Evolutionary conservation across 352 stramenopile genomes (phyloP), one percentile per base, ranked within the genome.

Genomic region (Globisporangium mamillatum): DNA sequence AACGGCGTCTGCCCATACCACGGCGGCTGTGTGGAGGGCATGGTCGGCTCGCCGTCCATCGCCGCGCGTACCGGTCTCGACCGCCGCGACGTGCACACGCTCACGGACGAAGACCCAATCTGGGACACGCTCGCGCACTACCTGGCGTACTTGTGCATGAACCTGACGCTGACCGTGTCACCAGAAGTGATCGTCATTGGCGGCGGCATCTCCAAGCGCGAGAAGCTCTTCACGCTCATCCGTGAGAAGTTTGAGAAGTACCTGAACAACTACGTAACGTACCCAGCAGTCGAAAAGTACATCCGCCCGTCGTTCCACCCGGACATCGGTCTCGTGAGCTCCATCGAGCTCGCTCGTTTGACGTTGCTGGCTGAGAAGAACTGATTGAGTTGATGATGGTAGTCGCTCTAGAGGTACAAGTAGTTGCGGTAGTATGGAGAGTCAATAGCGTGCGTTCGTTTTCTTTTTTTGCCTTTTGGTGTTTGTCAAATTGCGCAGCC

Each of bases 81-180:
- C 52, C 80, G 86, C 41, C 79, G 81, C 29, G 77, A 92, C 18
- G 75, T 95, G 10, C 73, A 89, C 56, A 83, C 32, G 41, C 80
- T 99, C 41, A 64, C 75, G 20, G 93, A 99, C 78, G 81, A 96
- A 59, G 73, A 97, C 76, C 75, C 78, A 2, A 77, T 99, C 36
- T 99, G 96, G 96, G 84, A 96, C 70, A 95, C 95, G 62, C 89
- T 97, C 25, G 94, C 96, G 4, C 97, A 99, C 80, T 97, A 98
- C 72, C 80, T 99, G 68, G 96, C 92, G 52, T 95, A 97, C 76
- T 75, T 98, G 22, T 99, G 96, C 78, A 87, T 91, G 18, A 98
- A 97, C 67, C 75, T 99, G 34, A 89, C 97, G 27, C 89, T 99
- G 61, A 84, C 93, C 8, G 91, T 90, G 53, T 98, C 93, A 18